Base-by-base conservation (phyloP, 208 protist genomes). In the Trypanosoma avium region DNA sequence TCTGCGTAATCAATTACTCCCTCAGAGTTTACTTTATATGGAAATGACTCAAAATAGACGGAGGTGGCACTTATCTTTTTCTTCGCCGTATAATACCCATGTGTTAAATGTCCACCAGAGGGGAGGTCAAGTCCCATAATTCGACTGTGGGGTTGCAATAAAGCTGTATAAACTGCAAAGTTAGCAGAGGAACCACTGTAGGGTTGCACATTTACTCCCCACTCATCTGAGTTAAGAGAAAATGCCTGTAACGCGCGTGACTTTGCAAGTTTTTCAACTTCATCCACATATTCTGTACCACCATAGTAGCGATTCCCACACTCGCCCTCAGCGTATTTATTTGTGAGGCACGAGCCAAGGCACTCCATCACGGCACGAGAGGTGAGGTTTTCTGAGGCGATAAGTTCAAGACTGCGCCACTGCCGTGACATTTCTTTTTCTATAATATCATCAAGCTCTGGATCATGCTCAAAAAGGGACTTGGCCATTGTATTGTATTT, bases 151-250 rank as follows among this genome's bases (percentile, higher is more conserved):
- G 98, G 98, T 69, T 96, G 72, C 4, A 99, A 77, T 15, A 99
- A 72, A 12, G 64, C 97, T 4, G 96, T 99, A 83, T 98, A 99
- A 8, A 95, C 98, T 5, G 95, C 94, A 56, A 99, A 98, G 89
- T 99, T 99, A 33, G 98, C 98, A 7, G 97, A 88, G 5, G 91
- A 98, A 21, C 98, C 98, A 48, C 95, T 98, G 75, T 99, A 99
- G 33, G 98, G 97, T 90, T 99, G 98, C 42, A 99, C 98, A 71
- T 99, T 99, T 15, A 99, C 97, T 38, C 97, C 98, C 99, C 99
- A 99, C 74, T 97, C 71, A 27, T 79, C 75, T 2, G 82, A 70
- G 58, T 99, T 82, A 0, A 99, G 70, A 26, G 77, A 42, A 76
- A 99, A 99, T 42, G 97, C 96, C 21, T 86, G 48, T 1, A 99